These are phyloP conservation scores for Aspergillus sp. DNA, from an alignment of 2,329 filamentous ascomycete species.

Conservation along the genomic window DNA sequence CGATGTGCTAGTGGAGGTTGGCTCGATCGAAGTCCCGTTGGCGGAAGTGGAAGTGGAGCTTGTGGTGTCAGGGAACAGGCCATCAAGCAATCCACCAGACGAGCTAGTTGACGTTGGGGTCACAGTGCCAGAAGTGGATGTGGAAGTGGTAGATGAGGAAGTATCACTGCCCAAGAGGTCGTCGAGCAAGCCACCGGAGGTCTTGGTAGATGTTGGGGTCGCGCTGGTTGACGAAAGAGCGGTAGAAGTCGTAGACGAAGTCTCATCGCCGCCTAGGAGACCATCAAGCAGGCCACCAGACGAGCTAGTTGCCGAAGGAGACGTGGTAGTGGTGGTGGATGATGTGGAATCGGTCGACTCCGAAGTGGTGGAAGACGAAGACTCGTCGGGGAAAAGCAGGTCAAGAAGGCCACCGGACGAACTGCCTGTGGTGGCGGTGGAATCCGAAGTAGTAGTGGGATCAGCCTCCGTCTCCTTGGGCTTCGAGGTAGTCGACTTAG, in stretches of 20 bases:
- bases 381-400: neutral
- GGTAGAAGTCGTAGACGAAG: constrained; percentile 1
- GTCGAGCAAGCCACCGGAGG: constrained; percentile 6
- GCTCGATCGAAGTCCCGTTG: neutral
- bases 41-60: neutral
- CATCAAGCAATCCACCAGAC: neutral
- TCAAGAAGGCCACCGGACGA: constrained; percentile 3
- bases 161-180: neutral
- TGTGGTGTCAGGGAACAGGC: neutral
- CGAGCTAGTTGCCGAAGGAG: constrained; percentile 6
- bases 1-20: constrained; percentile 4
- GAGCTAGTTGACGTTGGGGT: constrained; percentile 2
- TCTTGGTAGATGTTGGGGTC: constrained; percentile 3
- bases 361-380: neutral
- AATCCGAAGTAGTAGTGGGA: constrained; percentile 7
- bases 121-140: neutral
- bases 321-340: neutral
- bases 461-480: neutral
- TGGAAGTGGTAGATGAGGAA: neutral
- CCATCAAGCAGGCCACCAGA: constrained; percentile 1
- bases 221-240: neutral
- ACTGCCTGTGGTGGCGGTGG: neutral
- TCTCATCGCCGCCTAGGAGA: constrained; percentile 4
- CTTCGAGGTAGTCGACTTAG: neutral
- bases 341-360: neutral